Percentiles rank a stretch among this genome's conserved stretches.
Conservation (phyloP, 139 green algal species). For the Coelastrella sp. region DNA sequence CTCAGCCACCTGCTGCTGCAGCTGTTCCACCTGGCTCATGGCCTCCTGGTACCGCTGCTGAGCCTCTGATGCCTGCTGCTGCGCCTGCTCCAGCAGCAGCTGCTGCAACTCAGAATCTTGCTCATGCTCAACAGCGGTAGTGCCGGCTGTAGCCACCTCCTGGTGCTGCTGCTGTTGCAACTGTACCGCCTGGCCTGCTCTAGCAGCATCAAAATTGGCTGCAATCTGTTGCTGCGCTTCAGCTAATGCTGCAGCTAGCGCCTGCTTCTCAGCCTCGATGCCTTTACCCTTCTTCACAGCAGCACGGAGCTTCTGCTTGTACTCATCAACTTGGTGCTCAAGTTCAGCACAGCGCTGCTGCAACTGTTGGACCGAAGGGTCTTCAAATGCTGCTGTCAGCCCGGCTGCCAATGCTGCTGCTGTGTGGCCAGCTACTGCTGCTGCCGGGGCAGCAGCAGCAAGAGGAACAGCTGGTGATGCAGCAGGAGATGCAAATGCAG, state of each 20-base stretch:
- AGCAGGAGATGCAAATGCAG: neutral
- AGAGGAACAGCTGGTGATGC: neutral
- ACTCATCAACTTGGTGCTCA: constrained; percentile 4
- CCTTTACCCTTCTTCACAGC: constrained; percentile 6
- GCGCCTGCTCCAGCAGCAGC: neutral
- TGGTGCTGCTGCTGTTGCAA: neutral
- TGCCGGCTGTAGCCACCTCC: neutral
- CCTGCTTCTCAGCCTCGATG: neutral
- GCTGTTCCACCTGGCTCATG: neutral
- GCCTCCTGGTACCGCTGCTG: neutral
- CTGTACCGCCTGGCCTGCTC: no score
- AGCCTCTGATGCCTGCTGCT: neutral
- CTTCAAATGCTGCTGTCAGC: no score
- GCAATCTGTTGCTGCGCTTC: no score
- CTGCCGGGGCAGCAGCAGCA: neutral
- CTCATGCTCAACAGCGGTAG: neutral
- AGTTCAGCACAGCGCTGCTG: neutral
- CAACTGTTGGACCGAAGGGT: neutral
- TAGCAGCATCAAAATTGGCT: no score
- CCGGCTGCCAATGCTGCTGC: neutral
- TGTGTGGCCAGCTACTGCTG: neutral
- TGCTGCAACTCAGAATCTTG: neutral
- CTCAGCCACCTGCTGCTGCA: neutral
- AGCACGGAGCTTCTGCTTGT: neutral
- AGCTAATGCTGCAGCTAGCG: neutral